Evolutionary conservation across 129 eudicot genomes (phyloP).

Genomic region (Chrysanthemum makinoi): DNA sequence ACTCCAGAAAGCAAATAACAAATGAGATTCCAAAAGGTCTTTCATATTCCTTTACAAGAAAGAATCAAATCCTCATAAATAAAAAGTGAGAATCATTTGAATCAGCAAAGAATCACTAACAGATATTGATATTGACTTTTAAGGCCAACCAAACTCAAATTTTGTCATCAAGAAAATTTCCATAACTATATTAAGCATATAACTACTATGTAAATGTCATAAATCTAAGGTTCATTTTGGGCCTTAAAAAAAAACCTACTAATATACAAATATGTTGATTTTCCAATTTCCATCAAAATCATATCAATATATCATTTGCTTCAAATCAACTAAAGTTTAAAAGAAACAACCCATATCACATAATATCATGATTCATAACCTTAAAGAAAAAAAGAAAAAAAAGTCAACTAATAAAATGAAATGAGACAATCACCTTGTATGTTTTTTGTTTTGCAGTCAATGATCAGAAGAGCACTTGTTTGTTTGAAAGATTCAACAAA

Average conservation of each 20-base stretch:
- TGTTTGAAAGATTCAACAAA: constrained; percentile 1
- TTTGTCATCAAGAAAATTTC: background rate
- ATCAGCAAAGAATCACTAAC: constrained; percentile 6
- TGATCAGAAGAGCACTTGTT: constrained; percentile 18
- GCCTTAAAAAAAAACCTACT: too few species aligned
- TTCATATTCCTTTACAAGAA: constrained; percentile 15
- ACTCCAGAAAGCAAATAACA: background rate
- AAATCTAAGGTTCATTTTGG: too few species aligned
- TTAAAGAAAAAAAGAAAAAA: too few species aligned
- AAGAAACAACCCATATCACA: background rate
- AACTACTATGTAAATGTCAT: too few species aligned
- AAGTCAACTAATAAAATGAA: background rate
- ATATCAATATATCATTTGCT: background rate
- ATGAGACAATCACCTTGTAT: constrained; percentile 15
- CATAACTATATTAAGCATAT: too few species aligned
- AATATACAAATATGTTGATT: too few species aligned
- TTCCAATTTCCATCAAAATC: too few species aligned
- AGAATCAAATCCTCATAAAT: constrained; percentile 18
- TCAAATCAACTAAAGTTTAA: background rate
- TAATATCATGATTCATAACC: background rate
- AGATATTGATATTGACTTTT: constrained; percentile 13
- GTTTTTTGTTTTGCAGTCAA: background rate
- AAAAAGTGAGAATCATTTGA: constrained; percentile 26
- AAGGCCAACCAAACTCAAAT: background rate
- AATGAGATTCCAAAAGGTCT: constrained; percentile 17